Conservation (phyloP, 208 protist species). For the Vickermania ingenoplastis region DNA sequence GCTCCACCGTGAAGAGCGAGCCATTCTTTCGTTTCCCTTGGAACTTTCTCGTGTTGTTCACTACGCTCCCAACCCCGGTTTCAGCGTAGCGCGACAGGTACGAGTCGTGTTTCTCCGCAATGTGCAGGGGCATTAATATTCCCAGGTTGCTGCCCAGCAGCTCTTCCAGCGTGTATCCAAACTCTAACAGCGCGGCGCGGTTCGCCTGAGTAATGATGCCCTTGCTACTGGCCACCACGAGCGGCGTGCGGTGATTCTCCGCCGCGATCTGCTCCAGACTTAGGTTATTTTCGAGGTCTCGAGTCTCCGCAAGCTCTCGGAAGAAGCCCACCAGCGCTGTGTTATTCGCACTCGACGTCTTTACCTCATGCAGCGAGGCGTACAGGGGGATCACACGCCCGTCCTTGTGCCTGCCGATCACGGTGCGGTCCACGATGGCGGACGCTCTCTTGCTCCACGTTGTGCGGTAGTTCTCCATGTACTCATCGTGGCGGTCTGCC, state of each 20-base stretch:
- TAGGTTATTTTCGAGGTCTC: not conserved
- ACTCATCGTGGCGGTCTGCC: not conserved
- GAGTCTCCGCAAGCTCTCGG: conserved; percentile 2
- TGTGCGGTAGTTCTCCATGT: conserved; percentile 3
- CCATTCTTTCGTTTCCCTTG: conserved; percentile 3
- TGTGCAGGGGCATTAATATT: conserved; percentile 8
- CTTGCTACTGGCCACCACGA: conserved; percentile 8
- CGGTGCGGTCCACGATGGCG: not conserved
- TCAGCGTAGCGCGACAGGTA: conserved; percentile 12
- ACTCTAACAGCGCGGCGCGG: conserved; percentile 10
- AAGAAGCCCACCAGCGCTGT: conserved; percentile 11
- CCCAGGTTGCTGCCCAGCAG: conserved; percentile 11
- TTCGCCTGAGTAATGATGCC: conserved; percentile 11
- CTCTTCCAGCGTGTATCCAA: conserved; percentile 14
- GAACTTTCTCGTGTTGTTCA: conserved; percentile 1
- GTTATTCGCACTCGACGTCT: not conserved
- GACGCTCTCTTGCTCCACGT: conserved; percentile 9
- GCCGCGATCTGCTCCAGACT: conserved; percentile 1
- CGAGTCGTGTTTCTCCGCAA: conserved; percentile 11
- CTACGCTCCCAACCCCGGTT: conserved; percentile 13
- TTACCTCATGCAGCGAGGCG: not conserved
- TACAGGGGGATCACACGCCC: not conserved
- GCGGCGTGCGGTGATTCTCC: conserved; percentile 1
- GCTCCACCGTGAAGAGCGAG: conserved; percentile 8
- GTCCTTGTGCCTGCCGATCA: not conserved